These are phyloP conservation scores for Pseudofabraea citricarpa DNA, from an alignment of 2,329 filamentous ascomycete genomes.

Conservation along the genomic window DNA sequence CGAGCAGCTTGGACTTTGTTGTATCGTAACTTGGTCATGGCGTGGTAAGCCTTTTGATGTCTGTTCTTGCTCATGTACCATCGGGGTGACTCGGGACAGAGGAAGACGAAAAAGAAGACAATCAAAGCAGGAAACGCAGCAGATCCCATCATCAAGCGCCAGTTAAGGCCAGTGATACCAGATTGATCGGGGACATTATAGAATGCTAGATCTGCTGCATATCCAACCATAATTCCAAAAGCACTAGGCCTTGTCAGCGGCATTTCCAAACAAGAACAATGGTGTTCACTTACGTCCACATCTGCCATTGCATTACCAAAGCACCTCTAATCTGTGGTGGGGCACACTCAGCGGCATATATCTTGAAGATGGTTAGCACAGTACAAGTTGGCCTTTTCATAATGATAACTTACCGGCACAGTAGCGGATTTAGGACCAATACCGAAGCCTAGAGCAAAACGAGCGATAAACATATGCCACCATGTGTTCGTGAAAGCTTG, in stretches of 20 bases:
- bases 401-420: constrained; percentile 37
- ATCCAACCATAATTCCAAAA: constrained; percentile 53
- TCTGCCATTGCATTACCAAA: constrained; percentile 70
- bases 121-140: constrained; percentile 58
- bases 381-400: background rate
- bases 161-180: constrained; percentile 53
- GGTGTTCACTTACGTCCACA: constrained; percentile 29
- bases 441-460: constrained; percentile 65
- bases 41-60: constrained; percentile 40
- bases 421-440: constrained; percentile 69
- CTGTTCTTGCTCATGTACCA: constrained; percentile 46
- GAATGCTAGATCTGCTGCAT: constrained; percentile 56
- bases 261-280: no score
- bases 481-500: constrained; percentile 49
- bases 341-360: constrained; percentile 65
- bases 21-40: constrained; percentile 42
- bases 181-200: constrained; percentile 48
- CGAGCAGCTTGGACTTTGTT: constrained; percentile 49
- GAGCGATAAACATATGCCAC: constrained; percentile 68
- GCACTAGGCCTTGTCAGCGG: no score
- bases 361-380: constrained; percentile 17
- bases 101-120: constrained; percentile 40
- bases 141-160: constrained; percentile 65
- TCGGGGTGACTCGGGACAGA: constrained; percentile 43
- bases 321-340: constrained; percentile 61